Evolutionary conservation across 495 filamentous ascomycete genomes (phyloP).

Genomic region (Penicillium goetzii): DNA sequence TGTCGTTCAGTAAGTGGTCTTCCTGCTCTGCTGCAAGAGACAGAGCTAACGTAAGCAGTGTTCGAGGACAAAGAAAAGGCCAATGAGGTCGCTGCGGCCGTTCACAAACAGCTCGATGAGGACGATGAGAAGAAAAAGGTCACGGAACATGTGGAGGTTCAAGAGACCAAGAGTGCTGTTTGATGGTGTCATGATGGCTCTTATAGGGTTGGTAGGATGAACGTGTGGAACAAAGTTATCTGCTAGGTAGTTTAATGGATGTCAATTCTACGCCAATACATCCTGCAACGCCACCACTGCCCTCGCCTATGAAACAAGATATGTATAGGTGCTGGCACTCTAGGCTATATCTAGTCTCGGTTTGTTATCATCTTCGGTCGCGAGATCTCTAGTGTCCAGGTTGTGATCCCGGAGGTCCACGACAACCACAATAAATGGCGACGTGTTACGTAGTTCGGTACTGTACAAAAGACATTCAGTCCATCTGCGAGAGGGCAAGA

Average conservation of each 20-base stretch:
- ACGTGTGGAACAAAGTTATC: constrained; percentile 9
- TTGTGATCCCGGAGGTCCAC: too few species aligned
- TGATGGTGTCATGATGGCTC: constrained; percentile 10
- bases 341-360: too few species aligned
- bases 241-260: constrained; percentile 3
- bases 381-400: too few species aligned
- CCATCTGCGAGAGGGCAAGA: too few species aligned
- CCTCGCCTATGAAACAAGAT: too few species aligned
- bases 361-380: too few species aligned
- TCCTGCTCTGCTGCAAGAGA: constrained; percentile 3
- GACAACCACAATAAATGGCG: too few species aligned
- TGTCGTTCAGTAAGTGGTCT: constrained; percentile 60
- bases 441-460: too few species aligned
- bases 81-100: constrained; percentile 48
- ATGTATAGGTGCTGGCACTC: too few species aligned
- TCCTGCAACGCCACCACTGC: background rate
- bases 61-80: constrained; percentile 57
- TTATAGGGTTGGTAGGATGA: constrained; percentile 1
- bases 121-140: constrained; percentile 17
- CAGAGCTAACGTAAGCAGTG: constrained; percentile 40
- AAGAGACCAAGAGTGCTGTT: constrained; percentile 16
- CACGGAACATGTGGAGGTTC: constrained; percentile 23
- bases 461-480: too few species aligned
- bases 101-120: constrained; percentile 45
- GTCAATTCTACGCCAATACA: background rate